Conservation (phyloP, 805 yeast genomes). For the Candida dajiaensis region DNA sequence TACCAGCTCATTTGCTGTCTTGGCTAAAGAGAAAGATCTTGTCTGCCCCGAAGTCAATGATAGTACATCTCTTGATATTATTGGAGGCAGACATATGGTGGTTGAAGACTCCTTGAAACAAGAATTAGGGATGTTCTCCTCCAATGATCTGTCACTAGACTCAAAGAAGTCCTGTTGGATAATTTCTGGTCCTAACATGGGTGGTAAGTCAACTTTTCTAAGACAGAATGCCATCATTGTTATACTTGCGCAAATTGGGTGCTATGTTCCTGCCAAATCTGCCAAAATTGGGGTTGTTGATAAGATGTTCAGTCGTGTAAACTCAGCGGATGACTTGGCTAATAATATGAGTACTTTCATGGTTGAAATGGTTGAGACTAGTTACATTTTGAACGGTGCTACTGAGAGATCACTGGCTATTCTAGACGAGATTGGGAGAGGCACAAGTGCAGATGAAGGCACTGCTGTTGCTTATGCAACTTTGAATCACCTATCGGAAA, state of each 20-base stretch:
- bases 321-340: slow-evolving; percentile 94
- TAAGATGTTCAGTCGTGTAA: slow-evolving; percentile 89
- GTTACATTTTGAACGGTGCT: slow-evolving; percentile 76
- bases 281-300: slow-evolving; percentile 84
- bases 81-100: slow-evolving; percentile 75
- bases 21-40: slow-evolving; percentile 64
- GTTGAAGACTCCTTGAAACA: slow-evolving; percentile 65
- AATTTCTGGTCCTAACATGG: slow-evolving; percentile 97
- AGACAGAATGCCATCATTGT: slow-evolving; percentile 87
- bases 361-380: slow-evolving; percentile 95
- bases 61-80: slow-evolving; percentile 41
- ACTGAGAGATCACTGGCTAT: slow-evolving; percentile 75
- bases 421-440: slow-evolving; percentile 93
- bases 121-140: slow-evolving; percentile 46
- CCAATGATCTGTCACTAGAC: slow-evolving; percentile 71
- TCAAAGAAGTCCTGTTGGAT: slow-evolving; percentile 55
- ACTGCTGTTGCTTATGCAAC: slow-evolving; percentile 97
- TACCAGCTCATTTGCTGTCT: slow-evolving; percentile 60
- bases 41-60: slow-evolving; percentile 59
- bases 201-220: slow-evolving; percentile 91
- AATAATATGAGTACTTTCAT: slow-evolving; percentile 94
- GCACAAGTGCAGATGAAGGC: slow-evolving; percentile 81
- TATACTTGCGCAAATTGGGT: slow-evolving; percentile 82
- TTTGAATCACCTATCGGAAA: slow-evolving; percentile 70
- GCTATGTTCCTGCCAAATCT: slow-evolving; percentile 74